These are phyloP conservation scores for Pterothamnion heteromorphum DNA, from an alignment of 31 red algal genomes.

Conservation along the genomic window DNA sequence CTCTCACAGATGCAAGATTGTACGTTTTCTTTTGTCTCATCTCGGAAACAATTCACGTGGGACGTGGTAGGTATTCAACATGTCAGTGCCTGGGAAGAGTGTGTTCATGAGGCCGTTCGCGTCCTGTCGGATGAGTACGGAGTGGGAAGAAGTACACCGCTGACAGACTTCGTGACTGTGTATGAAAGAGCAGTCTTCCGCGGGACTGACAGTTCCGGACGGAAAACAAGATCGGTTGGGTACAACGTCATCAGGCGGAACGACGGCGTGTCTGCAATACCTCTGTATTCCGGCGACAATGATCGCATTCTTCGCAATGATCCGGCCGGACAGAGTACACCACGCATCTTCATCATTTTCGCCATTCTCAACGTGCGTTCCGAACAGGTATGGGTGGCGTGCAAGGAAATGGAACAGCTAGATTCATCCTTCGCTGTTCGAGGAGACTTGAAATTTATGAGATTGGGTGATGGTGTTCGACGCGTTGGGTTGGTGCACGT, in stretches of 20 bases:
- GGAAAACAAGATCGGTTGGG: not conserved
- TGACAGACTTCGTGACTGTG: not conserved
- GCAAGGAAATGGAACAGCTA: not conserved
- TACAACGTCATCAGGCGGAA: not conserved
- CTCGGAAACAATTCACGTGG: not conserved
- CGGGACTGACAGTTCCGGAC: not conserved
- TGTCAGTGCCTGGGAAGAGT: not conserved
- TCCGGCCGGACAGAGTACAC: not conserved
- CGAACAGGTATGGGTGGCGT: not conserved
- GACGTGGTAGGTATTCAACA: not conserved
- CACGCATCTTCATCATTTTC: not conserved
- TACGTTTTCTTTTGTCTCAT: no score
- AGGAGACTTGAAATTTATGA: not conserved
- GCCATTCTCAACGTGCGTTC: not conserved
- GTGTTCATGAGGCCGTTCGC: not conserved
- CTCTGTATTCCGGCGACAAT: not conserved
- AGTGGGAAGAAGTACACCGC: not conserved
- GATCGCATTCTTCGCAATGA: not conserved
- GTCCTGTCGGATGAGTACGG: not conserved
- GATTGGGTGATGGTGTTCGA: not conserved
- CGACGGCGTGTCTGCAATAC: not conserved
- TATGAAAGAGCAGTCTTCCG: not conserved
- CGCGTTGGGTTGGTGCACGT: not conserved
- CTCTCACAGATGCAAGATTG: not conserved
- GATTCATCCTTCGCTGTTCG: not conserved